Conservation (phyloP, 305 asterid species). For the Solanum chacoense region DNA sequence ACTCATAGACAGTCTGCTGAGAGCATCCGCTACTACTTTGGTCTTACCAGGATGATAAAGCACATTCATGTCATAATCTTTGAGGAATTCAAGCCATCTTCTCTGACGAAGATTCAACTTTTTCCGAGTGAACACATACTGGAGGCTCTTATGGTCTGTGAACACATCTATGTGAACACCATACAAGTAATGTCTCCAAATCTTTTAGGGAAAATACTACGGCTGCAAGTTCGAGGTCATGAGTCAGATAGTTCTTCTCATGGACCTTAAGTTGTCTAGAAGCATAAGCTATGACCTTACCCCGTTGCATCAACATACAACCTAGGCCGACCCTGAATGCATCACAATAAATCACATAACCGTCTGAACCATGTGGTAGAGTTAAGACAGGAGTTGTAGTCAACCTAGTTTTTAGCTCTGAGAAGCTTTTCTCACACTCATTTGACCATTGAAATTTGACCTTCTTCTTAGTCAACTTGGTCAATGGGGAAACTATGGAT, state of each 20-base stretch:
- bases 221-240: neutral
- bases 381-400: neutral
- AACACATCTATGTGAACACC: neutral
- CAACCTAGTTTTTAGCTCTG: neutral
- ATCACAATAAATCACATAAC: neutral
- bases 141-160: neutral
- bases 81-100: neutral
- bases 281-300: neutral
- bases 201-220: neutral
- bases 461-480: neutral
- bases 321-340: neutral
- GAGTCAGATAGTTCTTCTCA: neutral
- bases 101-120: neutral
- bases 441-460: neutral
- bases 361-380: neutral
- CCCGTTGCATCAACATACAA: neutral
- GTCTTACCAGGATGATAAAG: neutral
- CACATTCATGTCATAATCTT: neutral
- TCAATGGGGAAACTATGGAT: neutral
- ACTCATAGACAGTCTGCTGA: neutral
- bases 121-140: neutral
- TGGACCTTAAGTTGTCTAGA: neutral
- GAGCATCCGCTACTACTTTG: neutral
- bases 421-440: neutral
- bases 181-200: neutral